phyloP scores from a whole-genome alignment of 768 basidiomycete species.

The Suillus paluster region DNA sequence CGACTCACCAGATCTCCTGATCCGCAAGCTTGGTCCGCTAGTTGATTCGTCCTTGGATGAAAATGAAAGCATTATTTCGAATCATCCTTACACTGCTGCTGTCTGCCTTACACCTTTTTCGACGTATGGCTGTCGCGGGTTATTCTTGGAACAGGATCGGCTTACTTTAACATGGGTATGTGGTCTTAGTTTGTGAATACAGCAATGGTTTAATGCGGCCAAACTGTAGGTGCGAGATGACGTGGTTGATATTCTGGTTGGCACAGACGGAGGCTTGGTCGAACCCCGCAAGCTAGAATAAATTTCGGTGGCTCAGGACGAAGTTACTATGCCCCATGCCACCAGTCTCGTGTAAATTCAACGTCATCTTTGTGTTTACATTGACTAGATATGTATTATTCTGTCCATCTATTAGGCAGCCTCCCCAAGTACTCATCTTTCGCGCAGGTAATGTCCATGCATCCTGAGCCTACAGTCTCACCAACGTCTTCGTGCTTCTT shows the following conservation, averaged over 20 bases:
- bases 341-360: no score
- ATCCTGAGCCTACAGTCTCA: no score
- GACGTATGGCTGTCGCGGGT: not conserved
- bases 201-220: not conserved
- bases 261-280: not conserved
- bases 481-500: constrained; percentile 13
- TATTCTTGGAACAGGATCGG: not conserved
- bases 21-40: not conserved
- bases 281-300: not conserved
- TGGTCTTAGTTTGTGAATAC: not conserved
- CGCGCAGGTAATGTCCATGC: no score
- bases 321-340: no score
- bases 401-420: no score
- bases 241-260: not conserved
- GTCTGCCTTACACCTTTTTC: not conserved
- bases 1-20: not conserved
- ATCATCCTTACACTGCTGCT: not conserved
- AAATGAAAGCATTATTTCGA: no score
- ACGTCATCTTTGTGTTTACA: no score
- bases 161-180: not conserved
- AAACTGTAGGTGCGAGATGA: not conserved
- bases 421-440: no score
- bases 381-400: no score
- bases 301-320: not conserved
- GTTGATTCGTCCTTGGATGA: not conserved